Conservation (phyloP, 805 yeast species). For the Lipomyces anomalus region DNA sequence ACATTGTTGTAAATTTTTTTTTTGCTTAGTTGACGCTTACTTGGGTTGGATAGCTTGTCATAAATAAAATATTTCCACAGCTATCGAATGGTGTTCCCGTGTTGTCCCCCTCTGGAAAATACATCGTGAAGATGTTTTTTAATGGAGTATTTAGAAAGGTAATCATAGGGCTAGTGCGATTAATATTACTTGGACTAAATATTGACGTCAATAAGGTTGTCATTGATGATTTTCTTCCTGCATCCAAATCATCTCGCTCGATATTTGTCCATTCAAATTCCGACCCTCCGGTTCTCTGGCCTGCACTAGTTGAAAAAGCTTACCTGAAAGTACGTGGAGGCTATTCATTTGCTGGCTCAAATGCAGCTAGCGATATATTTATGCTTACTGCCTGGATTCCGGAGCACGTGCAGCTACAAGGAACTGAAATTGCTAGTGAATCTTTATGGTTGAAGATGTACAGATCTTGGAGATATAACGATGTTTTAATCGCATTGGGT, state of each 20-base stretch:
- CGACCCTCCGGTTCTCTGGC: constrained; percentile 43
- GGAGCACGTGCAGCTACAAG: constrained; percentile 39
- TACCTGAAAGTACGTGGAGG: constrained; percentile 58
- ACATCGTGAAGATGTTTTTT: constrained; percentile 41
- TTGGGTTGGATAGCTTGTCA: constrained; percentile 9
- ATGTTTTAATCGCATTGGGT: constrained; percentile 58
- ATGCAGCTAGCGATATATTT: constrained; percentile 64
- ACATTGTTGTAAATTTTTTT: not conserved
- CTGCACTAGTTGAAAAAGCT: constrained; percentile 74
- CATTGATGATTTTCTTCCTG: constrained; percentile 46
- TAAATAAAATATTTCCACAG: constrained; percentile 26
- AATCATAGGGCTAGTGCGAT: not conserved
- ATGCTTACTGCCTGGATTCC: constrained; percentile 70
- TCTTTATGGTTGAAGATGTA: constrained; percentile 34
- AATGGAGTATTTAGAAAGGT: constrained; percentile 49
- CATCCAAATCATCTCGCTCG: constrained; percentile 13
- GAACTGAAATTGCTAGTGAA: constrained; percentile 11
- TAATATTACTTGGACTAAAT: not conserved
- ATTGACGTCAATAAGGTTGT: constrained; percentile 27
- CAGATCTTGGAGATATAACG: constrained; percentile 32
- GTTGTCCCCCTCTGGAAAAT: constrained; percentile 31
- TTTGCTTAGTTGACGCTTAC: not conserved
- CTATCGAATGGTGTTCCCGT: constrained; percentile 14
- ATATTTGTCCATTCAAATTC: constrained; percentile 35
- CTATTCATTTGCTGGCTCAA: constrained; percentile 65